A percentile compares a stretch with the other conserved stretches of the same genome.
phyloP scores from a whole-genome alignment of 441 rosid species.

The Mallotus japonicus region DNA sequence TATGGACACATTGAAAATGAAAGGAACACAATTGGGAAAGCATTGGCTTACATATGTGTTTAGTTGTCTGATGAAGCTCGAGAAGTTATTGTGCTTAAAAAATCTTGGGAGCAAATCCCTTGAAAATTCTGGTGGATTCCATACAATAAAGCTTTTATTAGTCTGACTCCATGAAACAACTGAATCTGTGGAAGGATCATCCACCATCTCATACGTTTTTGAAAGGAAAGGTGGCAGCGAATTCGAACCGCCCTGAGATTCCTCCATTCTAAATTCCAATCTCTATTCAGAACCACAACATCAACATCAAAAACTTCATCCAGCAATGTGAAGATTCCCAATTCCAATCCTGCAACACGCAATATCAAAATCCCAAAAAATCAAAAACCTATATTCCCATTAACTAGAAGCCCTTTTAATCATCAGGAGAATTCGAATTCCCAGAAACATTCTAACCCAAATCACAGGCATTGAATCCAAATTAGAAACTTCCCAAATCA shows the following conservation, averaged over 20 bases:
- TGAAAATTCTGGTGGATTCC: slow-evolving; percentile 71
- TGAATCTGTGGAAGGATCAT: slow-evolving; percentile 67
- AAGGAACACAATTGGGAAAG: not conserved
- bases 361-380: slow-evolving; percentile 12
- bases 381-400: not conserved
- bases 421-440: slow-evolving; percentile 4
- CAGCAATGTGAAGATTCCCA: not conserved
- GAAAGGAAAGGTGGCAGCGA: slow-evolving; percentile 84
- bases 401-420: not conserved
- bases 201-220: slow-evolving; percentile 93
- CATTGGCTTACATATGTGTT: slow-evolving; percentile 81
- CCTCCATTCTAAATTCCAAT: slow-evolving; percentile 55
- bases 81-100: slow-evolving; percentile 90
- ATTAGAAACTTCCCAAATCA: not conserved
- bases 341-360: not conserved
- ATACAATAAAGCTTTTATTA: slow-evolving; percentile 74
- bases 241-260: slow-evolving; percentile 58
- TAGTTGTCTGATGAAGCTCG: slow-evolving; percentile 96
- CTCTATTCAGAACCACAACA: slow-evolving; percentile 25
- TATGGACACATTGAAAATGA: not conserved
- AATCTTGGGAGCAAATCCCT: slow-evolving; percentile 76
- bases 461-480: slow-evolving; percentile 11
- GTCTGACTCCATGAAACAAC: slow-evolving; percentile 77
- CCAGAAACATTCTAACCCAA: not conserved
- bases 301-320: slow-evolving; percentile 14